Base-by-base conservation (phyloP, 306 rosid genomes). In the Acacia confusa region DNA sequence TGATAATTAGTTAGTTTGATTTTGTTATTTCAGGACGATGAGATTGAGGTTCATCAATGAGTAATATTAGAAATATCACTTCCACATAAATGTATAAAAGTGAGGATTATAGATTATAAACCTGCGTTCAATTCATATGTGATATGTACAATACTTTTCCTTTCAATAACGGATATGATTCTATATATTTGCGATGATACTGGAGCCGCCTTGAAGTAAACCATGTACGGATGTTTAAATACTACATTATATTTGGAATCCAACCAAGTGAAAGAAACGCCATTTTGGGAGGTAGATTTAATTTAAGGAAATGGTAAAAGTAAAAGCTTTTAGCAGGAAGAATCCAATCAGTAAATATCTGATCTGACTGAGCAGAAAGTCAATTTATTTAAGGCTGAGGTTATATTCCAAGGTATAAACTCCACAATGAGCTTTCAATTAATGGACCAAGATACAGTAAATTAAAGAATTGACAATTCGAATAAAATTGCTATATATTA, bases 391-490 rank as follows among this genome's bases (percentile, higher is more conserved):
- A n/a, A n/a, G 7, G 24, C n/a, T 55, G 7, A 55, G 52, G 68
- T 74, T 55, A 40, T 61, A 76, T 64, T 77, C 61, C 36, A 8
- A 44, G 72, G 73, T 44, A 47, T 64, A 41, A 76, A 13, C 61
- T 30, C 34, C 7, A 57, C 30, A 45, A 14, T 44, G 32, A 44
- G 53, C 52, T n/a, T 74, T 52, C 65, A 32, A n/a, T n/a, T n/a
- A n/a, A 12, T 32, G 66, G 44, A 74, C 12, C 20, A 32, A 28
- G 36, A 52, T 52, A 58, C 34, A 24, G 6, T 52, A 11, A n/a
- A n/a, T n/a, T n/a, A n/a, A 74, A 34, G 78, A n/a, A 7, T 52
- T 11, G 20, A 34, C 30, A 52, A 52, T 34, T 32, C 8, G 60
- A 40, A 57, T 6, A 55, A 43, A 43, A 43, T 8, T 45, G 12